Base-by-base conservation (phyloP, 768 basidiomycete genomes). In the Multifurca ochricompacta region DNA sequence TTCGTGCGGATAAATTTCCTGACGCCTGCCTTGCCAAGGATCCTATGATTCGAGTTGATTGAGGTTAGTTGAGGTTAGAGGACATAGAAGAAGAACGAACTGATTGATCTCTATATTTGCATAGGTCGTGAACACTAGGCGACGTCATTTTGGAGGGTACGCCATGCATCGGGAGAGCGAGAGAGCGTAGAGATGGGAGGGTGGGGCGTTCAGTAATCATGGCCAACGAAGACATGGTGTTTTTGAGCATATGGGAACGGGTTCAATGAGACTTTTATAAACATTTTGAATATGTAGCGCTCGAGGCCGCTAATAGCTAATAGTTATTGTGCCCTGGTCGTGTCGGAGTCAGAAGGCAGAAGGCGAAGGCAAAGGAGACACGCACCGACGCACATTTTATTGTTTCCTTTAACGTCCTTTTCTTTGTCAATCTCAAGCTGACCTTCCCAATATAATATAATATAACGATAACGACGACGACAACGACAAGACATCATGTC, bases 91-190 rank as follows among this genome's bases (percentile, higher is more conserved):
- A 51, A 9, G 4, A 13, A 36, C 43, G 44, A 39, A 57, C 50
- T 16, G 39, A 6, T 37, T 52, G 21, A 32, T 45, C 39, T 43
- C 27, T 28, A 31, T 47, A 28, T 23, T 40, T 42, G 18, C 11
- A 53, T n/a, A 46, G 6, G 43, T 48, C 55, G 21, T 53, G 42
- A 18, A 61, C 41, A 13, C 48, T 37, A 14, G 58, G 59, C 16
- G 54, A 30, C 3, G 37, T 46, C 37, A 48, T 42, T 35, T n/a
- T 52, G 10, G 47, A 35, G 48, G 51, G 51, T 27, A 47, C 37
- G 21, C 58, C 53, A 1, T 51, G 53, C 51, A 54, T 48, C 6
- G 57, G 60, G 44, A 61, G 57, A 45, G 45, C 58, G 14, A 61
- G 53, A 28, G 60, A 59, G 4, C 50, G 57, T 5, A 61, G 28